Base-by-base conservation (phyloP, 106 monocot genomes). In the Posidonia australis region DNA sequence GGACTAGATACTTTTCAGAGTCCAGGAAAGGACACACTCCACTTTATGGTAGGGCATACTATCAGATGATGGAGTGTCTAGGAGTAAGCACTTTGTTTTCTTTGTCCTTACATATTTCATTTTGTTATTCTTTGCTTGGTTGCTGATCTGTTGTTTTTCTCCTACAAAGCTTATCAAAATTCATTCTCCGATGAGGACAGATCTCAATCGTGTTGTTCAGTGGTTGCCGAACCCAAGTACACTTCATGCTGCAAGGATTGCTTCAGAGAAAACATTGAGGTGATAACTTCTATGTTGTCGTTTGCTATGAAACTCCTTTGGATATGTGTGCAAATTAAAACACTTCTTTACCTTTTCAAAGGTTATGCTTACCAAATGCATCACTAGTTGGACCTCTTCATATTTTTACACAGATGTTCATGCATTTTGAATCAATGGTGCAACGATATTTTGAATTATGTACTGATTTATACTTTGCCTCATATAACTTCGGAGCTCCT, bases 1-100 rank as follows among this genome's bases (percentile, higher is more conserved):
- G 93, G 93, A 91, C 98, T 25, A 84, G 98, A 56, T 98, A 98
- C 77, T 98, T 98, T 67, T 90, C 90, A 64, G 90, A 98, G 65
- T 85, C 91, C 25, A 87, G 98, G 69, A 79, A 87, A 73, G 98
- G 98, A 4, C 98, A 98, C 63, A 91, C 98, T 70, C 98, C 98
- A 68, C 74, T 98, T 17, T 79, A 82, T 63, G 98, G 98, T 25
- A 82, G 98, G 47, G 87, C 98, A 73, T 98, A 98, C 76, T 98
- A 87, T 63, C 93, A 94, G 68, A 82, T 94, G 86, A 94, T 94
- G 93, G 93, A 94, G 75, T 94, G 93, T 67, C 66, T 94, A 36
- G 89, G 93, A 46, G 93, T 94, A 73, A 77, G 75, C 73, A 54
- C 23, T 32, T 43, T 67, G 67, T 12, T 43, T 2, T 16, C 30